Base-by-base conservation (phyloP, 2,329 filamentous ascomycete genomes). In the Rutstroemia sp. region DNA sequence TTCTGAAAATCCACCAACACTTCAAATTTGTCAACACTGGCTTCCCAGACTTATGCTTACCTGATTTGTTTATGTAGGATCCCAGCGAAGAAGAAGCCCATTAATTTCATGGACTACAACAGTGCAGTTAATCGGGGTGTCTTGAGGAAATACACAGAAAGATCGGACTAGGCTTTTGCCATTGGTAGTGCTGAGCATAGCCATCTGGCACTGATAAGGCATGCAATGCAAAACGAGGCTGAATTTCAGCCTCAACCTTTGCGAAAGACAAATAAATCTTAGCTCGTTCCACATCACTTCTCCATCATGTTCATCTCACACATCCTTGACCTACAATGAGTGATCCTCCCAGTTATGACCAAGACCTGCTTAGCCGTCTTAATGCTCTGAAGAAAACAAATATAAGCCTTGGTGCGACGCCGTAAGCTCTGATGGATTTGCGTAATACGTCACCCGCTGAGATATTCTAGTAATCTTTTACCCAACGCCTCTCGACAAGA, bases 341-440 rank as follows among this genome's bases (percentile, higher is more conserved):
- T 58, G 57, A 62, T 46, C 66, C 61, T 47, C 62, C 63, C 45
- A 63, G 55, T 49, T 66, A 65, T 47, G 67, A 70, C 41, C 56
- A 67, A 49, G 51, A 62, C 49, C 66, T 70, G 12, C 61, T 70
- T 4, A 57, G 62, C 23, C 65, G 68, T 10, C 60, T 70, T 12
- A 69, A 70, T 54, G 66, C 66, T 9, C 62, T 70, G 10, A 68
- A 67, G 57, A 67, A 66, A 58, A 66, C 67, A n/a, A 64, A 45
- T 45, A 60, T 69, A 19, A 57, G 59, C 41, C 56, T 68, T 21
- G 59, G 65, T 23, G 41, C 62, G 16, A 55, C 62, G 54, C 66
- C 63, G 67, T 68, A 61, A 58, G 21, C 50, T 41, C 27, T 18
- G 30, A 19, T 45, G 21, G 34, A 27, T 12, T 18, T 6, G 18